Base-by-base conservation (phyloP, 2,329 filamentous ascomycete genomes). In the Calonectria hongkongensis region DNA sequence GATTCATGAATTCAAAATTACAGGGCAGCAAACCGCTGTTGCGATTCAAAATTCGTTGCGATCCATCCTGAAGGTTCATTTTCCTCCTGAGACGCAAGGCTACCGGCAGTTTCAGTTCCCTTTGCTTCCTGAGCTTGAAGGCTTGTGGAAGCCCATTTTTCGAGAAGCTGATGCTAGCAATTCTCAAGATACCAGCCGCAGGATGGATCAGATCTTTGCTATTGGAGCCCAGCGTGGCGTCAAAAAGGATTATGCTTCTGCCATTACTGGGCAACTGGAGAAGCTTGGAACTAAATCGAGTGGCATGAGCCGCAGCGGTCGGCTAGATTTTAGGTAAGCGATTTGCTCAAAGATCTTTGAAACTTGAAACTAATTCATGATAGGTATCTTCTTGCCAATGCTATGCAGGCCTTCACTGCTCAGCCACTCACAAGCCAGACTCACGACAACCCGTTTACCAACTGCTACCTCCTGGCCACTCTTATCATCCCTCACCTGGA, bases 401-500 rank as follows among this genome's bases (percentile, higher is more conserved):
- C 89, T 5, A 90, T 92, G 87, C 90, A 92, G 79, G 84, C 87
- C 0, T 89, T 89, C 74, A 89, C 87, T 6, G 84, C 87, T 1
- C 89, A 89, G 70, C 86, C 86, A 1, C 81, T 89, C 9, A 79
- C 86, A 4, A 86, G 87, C 68, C 88, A 90, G 72, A 86, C 85
- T 4, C 85, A 87, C 39, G 87, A 88, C 69, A 90, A 90, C 74
- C 90, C 89, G 0, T 89, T 91, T 72, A 84, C 85, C 18, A 88
- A 90, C 75, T 86, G 89, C 1, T 84, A 87, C 27, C 83, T 90
- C 18, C 85, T 93, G 2, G 91, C 91, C 2, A 88, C 88, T 0
- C 84, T 92, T 2, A 86, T 93, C 27, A 84, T 92, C 47, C 89
- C 91, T 1, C 89, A 92, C 72, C 84, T 93, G 1, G 91, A 93